These are phyloP conservation scores for Jaltomata sinuosa DNA, from an alignment of 257 asterid species.

Conservation along the genomic window DNA sequence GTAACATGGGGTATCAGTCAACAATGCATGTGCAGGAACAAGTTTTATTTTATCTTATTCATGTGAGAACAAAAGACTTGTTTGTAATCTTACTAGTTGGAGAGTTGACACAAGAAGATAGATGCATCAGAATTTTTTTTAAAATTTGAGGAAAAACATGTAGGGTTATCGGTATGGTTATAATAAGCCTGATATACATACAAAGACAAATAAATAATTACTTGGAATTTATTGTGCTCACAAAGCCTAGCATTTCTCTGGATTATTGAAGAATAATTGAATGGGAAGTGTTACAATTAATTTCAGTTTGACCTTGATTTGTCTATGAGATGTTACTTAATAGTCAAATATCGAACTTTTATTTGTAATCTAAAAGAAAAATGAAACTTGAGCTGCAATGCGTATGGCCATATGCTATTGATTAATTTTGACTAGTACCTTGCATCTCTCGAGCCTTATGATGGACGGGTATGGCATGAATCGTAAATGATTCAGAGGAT, in stretches of 20 bases:
- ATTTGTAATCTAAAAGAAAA: not conserved
- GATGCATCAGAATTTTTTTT: not conserved
- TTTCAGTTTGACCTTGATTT: not conserved
- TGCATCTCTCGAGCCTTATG: not conserved
- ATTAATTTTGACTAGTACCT: not conserved
- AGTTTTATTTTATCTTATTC: slow-evolving; percentile 14
- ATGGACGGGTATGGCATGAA: not conserved
- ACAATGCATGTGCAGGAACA: slow-evolving; percentile 59
- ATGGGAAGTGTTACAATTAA: not conserved
- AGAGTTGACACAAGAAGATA: not conserved
- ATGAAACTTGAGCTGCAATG: not conserved
- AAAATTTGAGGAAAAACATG: not conserved
- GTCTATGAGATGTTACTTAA: not conserved
- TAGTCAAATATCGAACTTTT: not conserved
- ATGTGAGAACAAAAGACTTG: slow-evolving; percentile 9
- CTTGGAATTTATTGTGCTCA: not conserved
- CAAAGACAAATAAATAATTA: not conserved
- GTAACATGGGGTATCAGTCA: slow-evolving; percentile 55
- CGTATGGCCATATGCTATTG: not conserved
- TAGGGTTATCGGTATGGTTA: not conserved
- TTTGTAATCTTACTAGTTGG: not conserved
- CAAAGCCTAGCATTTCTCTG: not conserved
- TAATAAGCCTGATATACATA: not conserved
- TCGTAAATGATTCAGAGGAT: not conserved
- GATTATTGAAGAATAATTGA: not conserved